Evolutionary conservation across 1,284 basidiomycete genomes (phyloP).

Genomic region (Apiotrichum gamsii): DNA sequence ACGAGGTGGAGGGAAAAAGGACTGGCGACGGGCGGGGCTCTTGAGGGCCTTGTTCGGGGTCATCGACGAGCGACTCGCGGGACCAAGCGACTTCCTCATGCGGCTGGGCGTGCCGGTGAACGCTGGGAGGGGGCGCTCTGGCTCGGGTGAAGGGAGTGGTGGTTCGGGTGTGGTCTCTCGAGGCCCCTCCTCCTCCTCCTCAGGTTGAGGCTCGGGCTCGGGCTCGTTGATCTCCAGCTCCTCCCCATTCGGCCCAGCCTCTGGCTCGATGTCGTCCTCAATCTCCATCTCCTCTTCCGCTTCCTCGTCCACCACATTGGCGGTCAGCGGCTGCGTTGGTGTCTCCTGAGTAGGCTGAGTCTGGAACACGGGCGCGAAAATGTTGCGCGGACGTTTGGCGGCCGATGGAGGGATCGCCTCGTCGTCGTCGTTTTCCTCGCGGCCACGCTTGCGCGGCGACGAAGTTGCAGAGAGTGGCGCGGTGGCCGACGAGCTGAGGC

Average conservation of each 20-base stretch:
- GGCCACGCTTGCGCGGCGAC: slow-evolving; percentile 10
- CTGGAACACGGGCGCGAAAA: neutral
- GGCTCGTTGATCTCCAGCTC: too few species aligned
- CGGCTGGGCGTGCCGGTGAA: slow-evolving; percentile 1
- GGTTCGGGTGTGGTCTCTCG: too few species aligned
- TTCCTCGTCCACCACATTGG: neutral
- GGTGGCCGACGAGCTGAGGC: too few species aligned
- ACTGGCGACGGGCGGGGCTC: too few species aligned
- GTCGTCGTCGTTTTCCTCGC: slow-evolving; percentile 11
- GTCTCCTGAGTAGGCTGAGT: neutral
- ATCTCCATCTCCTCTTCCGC: neutral
- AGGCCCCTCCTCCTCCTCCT: neutral
- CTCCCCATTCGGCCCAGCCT: too few species aligned
- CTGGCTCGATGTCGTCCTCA: neutral
- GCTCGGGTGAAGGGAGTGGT: too few species aligned
- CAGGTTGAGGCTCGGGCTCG: neutral
- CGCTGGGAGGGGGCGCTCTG: slow-evolving; percentile 7
- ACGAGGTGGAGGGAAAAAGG: neutral
- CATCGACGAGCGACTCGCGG: neutral
- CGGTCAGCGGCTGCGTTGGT: neutral
- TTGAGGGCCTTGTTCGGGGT: neutral
- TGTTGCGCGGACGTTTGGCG: neutral
- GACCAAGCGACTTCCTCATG: too few species aligned
- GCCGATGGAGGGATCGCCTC: neutral
- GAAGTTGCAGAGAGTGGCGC: neutral